These are phyloP conservation scores for Neurospora sp. DNA, from an alignment of 495 filamentous ascomycete species.

Conservation along the genomic window DNA sequence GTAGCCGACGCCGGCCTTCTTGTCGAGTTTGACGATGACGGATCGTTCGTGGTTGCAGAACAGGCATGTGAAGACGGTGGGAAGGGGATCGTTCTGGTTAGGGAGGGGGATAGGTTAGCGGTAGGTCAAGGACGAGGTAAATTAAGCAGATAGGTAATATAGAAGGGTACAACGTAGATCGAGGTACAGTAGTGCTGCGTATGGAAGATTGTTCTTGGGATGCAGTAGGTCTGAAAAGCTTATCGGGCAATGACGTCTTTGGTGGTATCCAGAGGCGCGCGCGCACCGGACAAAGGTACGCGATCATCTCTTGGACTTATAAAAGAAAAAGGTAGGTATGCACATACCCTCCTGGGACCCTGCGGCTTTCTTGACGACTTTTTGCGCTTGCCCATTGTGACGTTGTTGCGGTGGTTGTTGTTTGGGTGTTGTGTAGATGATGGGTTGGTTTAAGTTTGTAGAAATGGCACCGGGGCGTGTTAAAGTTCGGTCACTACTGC, in stretches of 20 bases:
- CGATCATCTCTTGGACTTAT: background rate
- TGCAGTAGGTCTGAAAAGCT: background rate
- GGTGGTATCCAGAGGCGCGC: background rate
- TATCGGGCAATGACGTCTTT: background rate
- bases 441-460: background rate
- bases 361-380: slow-evolving; percentile 78
- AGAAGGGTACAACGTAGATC: background rate
- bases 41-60: slow-evolving; percentile 98
- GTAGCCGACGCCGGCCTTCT: slow-evolving; percentile 74
- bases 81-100: slow-evolving; percentile 69
- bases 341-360: slow-evolving; percentile 67
- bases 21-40: slow-evolving; percentile 79
- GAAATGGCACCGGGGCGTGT: background rate
- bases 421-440: background rate
- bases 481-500: background rate
- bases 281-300: background rate
- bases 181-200: background rate
- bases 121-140: background rate
- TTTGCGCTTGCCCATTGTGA: slow-evolving; percentile 77
- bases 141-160: background rate
- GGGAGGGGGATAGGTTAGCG: background rate
- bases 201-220: background rate
- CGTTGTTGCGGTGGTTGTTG: background rate
- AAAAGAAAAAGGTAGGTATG: background rate
- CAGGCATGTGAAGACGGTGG: slow-evolving; percentile 83